Evolutionary conservation across 1,284 basidiomycete species (phyloP).

Genomic region (Rhodotorula sp.): DNA sequence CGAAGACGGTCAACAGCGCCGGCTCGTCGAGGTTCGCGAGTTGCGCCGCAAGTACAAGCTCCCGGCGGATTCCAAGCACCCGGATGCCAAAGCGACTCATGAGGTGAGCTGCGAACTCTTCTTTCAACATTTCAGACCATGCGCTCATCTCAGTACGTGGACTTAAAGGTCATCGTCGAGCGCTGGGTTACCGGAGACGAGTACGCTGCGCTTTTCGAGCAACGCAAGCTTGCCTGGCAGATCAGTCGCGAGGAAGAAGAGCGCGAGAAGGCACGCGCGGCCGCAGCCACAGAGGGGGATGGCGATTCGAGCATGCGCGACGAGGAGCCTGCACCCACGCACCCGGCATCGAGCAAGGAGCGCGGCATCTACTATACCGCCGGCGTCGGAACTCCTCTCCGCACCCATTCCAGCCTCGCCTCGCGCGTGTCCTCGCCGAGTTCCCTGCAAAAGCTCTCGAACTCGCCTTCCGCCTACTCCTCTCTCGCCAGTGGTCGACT

Average conservation of each 20-base stretch:
- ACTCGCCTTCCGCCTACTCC: slow-evolving; percentile 13
- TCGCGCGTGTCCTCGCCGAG: slow-evolving; percentile 6
- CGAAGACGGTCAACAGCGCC: slow-evolving; percentile 14
- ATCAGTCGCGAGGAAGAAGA: slow-evolving; percentile 23
- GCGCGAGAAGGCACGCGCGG: slow-evolving; percentile 2
- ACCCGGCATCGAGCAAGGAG: background rate
- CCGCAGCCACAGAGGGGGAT: background rate
- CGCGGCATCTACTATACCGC: slow-evolving; percentile 18
- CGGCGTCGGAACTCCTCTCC: slow-evolving; percentile 34
- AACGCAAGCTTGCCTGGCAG: slow-evolving; percentile 37
- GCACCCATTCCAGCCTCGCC: slow-evolving; percentile 21
- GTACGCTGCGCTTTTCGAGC: slow-evolving; percentile 10
- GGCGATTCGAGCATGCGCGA: background rate
- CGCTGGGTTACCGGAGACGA: slow-evolving; percentile 32
- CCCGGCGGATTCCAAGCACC: slow-evolving; percentile 32
- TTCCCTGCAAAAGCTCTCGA: slow-evolving; percentile 6
- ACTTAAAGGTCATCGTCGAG: slow-evolving; percentile 39
- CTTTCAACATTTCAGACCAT: too few species aligned
- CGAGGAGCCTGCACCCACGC: background rate
- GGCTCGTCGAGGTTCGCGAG: slow-evolving; percentile 35
- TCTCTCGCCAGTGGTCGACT: slow-evolving; percentile 26
- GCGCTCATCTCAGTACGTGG: background rate
- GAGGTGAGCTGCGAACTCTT: slow-evolving; percentile 13
- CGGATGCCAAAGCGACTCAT: slow-evolving; percentile 27
- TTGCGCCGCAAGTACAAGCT: slow-evolving; percentile 25